Percentiles rank a stretch among this genome's conserved stretches.
Evolutionary conservation across 768 basidiomycete genomes (phyloP).

Genomic region (Amyloporia xantha): DNA sequence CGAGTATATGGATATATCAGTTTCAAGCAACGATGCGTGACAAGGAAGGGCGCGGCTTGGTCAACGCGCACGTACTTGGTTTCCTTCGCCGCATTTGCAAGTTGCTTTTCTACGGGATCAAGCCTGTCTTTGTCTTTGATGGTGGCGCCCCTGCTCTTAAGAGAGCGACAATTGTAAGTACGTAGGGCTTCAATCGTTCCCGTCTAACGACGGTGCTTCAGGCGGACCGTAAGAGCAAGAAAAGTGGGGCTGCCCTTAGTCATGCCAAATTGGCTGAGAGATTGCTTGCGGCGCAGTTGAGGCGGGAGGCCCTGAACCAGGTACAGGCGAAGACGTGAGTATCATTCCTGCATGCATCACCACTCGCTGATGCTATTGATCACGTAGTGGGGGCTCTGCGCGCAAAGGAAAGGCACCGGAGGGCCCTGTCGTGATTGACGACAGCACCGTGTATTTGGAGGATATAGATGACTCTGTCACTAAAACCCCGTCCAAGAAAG

Average conservation of each 20-base stretch:
- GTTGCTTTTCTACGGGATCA: constrained; percentile 93
- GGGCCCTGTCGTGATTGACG: constrained; percentile 48
- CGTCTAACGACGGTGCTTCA: too few relatives aligned
- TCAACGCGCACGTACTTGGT: constrained; percentile 92
- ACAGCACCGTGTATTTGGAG: constrained; percentile 81
- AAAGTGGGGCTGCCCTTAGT: constrained; percentile 80
- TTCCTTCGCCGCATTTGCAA: constrained; percentile 89
- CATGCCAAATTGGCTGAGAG: constrained; percentile 87
- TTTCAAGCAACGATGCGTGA: constrained; percentile 99
- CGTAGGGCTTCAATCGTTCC: neutral
- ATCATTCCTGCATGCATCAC: neutral
- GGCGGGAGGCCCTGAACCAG: constrained; percentile 78
- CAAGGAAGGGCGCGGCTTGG: constrained; percentile 84
- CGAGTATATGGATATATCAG: constrained; percentile 99
- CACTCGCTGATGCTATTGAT: constrained; percentile 1
- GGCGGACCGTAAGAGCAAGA: constrained; percentile 87
- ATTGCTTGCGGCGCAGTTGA: constrained; percentile 88
- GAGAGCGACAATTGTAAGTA: constrained; percentile 75
- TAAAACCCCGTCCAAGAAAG: constrained; percentile 41
- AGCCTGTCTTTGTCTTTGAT: constrained; percentile 98
- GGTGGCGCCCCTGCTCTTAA: constrained; percentile 93
- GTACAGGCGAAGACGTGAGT: constrained; percentile 39
- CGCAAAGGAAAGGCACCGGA: constrained; percentile 41
- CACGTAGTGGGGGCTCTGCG: constrained; percentile 20
- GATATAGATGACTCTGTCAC: constrained; percentile 58